A percentile compares a stretch with the other conserved stretches of the same genome.
Conservation (phyloP, 2,329 filamentous ascomycete genomes). For the Fusarium burgessii region DNA sequence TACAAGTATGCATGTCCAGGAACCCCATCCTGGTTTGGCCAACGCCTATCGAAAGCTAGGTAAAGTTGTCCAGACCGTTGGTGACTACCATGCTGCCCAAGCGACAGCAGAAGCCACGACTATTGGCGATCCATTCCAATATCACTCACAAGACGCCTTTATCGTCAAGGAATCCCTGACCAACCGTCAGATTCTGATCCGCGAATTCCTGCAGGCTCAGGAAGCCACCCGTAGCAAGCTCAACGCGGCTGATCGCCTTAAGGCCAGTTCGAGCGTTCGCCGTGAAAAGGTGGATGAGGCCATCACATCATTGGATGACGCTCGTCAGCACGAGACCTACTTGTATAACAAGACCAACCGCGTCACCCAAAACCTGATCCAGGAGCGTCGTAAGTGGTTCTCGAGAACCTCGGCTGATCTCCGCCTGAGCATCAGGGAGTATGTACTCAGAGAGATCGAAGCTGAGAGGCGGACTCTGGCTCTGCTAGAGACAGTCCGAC, state of each 20-base stretch:
- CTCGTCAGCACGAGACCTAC: conserved; percentile 82
- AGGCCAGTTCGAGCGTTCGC: conserved; percentile 85
- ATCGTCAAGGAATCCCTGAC: conserved; percentile 98
- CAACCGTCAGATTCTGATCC: conserved; percentile 95
- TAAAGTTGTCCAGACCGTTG: conserved; percentile 90
- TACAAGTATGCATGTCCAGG: conserved; percentile 86
- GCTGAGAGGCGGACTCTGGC: conserved; percentile 92
- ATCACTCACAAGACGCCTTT: conserved; percentile 94
- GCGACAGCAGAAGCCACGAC: conserved; percentile 97
- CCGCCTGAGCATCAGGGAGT: conserved; percentile 86
- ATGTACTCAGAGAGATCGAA: conserved; percentile 94
- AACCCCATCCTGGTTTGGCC: conserved; percentile 87
- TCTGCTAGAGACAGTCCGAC: conserved; percentile 91
- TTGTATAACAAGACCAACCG: conserved; percentile 87
- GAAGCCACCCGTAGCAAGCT: conserved; percentile 85
- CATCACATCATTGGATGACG: conserved; percentile 90
- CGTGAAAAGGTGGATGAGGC: conserved; percentile 98
- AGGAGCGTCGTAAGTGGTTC: conserved; percentile 93
- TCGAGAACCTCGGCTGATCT: conserved; percentile 86
- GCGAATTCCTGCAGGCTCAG: conserved; percentile 92
- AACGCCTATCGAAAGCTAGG: conserved; percentile 96
- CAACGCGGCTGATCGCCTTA: conserved; percentile 87
- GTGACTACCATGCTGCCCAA: conserved; percentile 95
- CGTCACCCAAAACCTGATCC: conserved; percentile 88
- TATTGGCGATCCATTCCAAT: conserved; percentile 91